Conservation (phyloP, 768 basidiomycete genomes). For the Lactarius deliciosus region DNA sequence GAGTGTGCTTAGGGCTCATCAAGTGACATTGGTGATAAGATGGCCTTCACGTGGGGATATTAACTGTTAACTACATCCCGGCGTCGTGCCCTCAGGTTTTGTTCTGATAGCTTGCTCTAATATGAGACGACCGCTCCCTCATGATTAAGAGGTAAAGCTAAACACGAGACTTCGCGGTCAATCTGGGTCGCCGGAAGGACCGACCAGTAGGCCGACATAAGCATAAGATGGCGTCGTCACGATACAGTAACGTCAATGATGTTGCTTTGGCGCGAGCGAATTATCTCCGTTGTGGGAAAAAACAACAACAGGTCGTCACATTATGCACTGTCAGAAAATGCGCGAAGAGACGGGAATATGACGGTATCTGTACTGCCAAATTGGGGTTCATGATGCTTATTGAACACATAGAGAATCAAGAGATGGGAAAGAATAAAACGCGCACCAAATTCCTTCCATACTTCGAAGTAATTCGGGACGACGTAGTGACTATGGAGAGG, state of each 20-base stretch:
- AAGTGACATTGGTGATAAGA: conserved; percentile 3
- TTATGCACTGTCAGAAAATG: background rate
- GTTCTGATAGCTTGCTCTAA: background rate
- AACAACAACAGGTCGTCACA: too few relatives aligned
- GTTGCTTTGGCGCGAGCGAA: background rate
- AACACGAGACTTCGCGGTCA: conserved; percentile 2
- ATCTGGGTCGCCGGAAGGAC: background rate
- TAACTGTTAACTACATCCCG: background rate
- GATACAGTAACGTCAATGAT: background rate
- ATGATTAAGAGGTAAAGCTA: background rate
- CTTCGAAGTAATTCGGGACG: background rate
- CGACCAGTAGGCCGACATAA: background rate
- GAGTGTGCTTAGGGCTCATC: background rate
- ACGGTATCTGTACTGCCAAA: background rate
- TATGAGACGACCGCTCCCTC: background rate
- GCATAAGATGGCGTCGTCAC: background rate
- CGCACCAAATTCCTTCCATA: background rate
- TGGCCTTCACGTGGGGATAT: background rate
- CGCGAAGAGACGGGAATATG: background rate
- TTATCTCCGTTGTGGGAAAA: background rate
- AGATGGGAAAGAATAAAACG: background rate
- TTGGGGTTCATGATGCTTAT: background rate
- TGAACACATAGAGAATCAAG: background rate
- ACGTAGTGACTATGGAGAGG: background rate
- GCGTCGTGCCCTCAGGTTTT: background rate